A percentile compares a stretch with the other conserved stretches of the same genome.
phyloP scores from a whole-genome alignment of 345 rosid genomes.

The Cardamine chenopodiifolia region DNA sequence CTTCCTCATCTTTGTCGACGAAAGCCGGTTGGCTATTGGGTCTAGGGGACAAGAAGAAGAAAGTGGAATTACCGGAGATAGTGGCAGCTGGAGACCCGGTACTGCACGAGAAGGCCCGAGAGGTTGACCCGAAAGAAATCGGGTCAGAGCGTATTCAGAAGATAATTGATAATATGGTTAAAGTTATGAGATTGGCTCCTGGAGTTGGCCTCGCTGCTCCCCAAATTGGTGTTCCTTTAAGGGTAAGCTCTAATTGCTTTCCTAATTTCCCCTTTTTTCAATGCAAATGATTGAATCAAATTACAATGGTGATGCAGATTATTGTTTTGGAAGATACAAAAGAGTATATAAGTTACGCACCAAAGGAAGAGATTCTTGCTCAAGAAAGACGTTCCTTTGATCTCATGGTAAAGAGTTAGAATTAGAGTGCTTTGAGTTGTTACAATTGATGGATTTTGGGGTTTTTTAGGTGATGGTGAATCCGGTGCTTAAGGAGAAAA shows the following conservation, averaged over 20 bases:
- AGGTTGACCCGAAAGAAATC: constrained; percentile 70
- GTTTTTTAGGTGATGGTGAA: constrained; percentile 80
- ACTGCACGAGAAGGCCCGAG: constrained; percentile 76
- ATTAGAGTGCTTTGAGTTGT: not conserved
- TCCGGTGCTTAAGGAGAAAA: constrained; percentile 66
- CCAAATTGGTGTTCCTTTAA: constrained; percentile 82
- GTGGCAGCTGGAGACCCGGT: constrained; percentile 93
- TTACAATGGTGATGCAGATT: constrained; percentile 51
- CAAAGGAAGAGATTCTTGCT: constrained; percentile 69
- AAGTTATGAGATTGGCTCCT: constrained; percentile 77
- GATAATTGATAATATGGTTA: constrained; percentile 79
- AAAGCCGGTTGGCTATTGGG: constrained; percentile 97
- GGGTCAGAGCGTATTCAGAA: constrained; percentile 86
- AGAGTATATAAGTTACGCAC: constrained; percentile 79
- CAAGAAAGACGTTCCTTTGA: constrained; percentile 79
- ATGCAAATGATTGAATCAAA: not conserved
- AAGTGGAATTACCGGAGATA: constrained; percentile 57
- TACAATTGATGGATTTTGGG: constrained; percentile 11
- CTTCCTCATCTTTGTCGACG: constrained; percentile 47
- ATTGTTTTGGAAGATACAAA: constrained; percentile 86
- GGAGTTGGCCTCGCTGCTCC: constrained; percentile 98
- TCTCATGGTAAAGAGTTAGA: constrained; percentile 57
- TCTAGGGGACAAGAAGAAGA: constrained; percentile 69
- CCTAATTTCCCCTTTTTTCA: not conserved
- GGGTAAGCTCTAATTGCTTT: constrained; percentile 37